Conservation (phyloP, 352 stramenopile genomes). For the Pythium volutum region DNA sequence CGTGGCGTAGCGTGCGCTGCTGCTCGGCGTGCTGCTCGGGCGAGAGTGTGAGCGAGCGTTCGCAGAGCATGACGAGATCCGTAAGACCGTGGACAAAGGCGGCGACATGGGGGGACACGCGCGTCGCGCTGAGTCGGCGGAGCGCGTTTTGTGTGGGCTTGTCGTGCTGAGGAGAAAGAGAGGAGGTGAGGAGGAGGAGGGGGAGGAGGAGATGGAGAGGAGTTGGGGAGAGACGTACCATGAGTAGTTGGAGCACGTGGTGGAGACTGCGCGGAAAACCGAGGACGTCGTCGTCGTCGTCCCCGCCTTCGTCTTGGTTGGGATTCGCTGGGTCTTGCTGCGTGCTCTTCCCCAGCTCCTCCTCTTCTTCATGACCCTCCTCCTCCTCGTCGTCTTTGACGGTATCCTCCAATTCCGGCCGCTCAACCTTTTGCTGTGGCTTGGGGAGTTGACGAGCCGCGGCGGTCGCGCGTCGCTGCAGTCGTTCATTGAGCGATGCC, state of each 20-base stretch:
- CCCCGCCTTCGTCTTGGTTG: conserved; percentile 15
- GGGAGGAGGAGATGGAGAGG: neutral
- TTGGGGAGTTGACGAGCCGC: neutral
- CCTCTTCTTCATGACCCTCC: conserved; percentile 1
- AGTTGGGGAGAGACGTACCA: conserved; percentile 26
- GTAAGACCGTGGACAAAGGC: conserved; percentile 36
- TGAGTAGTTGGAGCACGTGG: conserved; percentile 23
- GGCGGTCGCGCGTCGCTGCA: neutral
- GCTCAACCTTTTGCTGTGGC: neutral
- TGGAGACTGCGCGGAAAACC: conserved; percentile 16
- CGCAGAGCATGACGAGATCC: conserved; percentile 40
- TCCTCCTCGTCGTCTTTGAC: conserved; percentile 19
- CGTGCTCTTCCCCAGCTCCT: neutral
- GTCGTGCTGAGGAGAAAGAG: conserved; percentile 29
- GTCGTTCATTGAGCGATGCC: neutral
- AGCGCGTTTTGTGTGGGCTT: conserved; percentile 37
- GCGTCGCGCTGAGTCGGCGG: conserved; percentile 37
- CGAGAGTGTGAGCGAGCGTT: conserved; percentile 40
- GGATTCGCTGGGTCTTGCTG: too few species aligned
- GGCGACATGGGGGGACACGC: conserved; percentile 34
- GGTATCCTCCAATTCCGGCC: conserved; percentile 2
- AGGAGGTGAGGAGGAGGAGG: neutral
- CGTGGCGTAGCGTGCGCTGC: conserved; percentile 35
- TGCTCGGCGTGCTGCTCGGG: conserved; percentile 53
- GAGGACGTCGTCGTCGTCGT: conserved; percentile 12